These are phyloP conservation scores for Stevia rebaudiana DNA, from an alignment of 140 eudicot genomes.

Conservation along the genomic window DNA sequence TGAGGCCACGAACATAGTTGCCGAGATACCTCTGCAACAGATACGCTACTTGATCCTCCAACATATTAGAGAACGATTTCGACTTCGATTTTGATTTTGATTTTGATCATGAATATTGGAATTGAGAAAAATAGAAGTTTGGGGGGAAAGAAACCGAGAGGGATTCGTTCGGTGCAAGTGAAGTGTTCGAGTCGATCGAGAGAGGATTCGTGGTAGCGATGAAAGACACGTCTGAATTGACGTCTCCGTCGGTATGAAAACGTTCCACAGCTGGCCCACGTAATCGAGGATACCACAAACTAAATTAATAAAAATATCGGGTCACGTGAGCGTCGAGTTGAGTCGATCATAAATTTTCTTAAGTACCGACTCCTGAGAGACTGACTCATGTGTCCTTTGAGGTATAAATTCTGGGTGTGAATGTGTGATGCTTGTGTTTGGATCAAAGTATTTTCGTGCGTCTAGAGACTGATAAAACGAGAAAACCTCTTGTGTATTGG, in stretches of 20 bases:
- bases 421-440: too few relatives aligned
- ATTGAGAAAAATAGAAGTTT: neutral
- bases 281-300: neutral
- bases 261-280: conserved; percentile 31
- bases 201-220: conserved; percentile 1
- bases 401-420: too few relatives aligned
- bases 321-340: conserved; percentile 18
- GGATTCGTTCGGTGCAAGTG: conserved; percentile 29
- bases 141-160: conserved; percentile 10
- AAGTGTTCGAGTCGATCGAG: conserved; percentile 20
- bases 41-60: conserved; percentile 90
- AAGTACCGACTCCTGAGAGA: too few relatives aligned
- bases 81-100: conserved; percentile 1
- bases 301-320: neutral
- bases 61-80: conserved; percentile 29
- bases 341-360: neutral
- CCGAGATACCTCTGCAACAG: conserved; percentile 84
- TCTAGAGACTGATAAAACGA: too few relatives aligned
- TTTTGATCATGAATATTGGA: neutral
- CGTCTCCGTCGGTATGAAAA: conserved; percentile 26
- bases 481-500: too few relatives aligned
- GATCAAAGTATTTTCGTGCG: too few relatives aligned
- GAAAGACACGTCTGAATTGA: conserved; percentile 30
- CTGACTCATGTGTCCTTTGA: too few relatives aligned
- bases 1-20: conserved; percentile 86